Conservation (phyloP, 2,329 filamentous ascomycete species). For the Colletotrichum sp. region DNA sequence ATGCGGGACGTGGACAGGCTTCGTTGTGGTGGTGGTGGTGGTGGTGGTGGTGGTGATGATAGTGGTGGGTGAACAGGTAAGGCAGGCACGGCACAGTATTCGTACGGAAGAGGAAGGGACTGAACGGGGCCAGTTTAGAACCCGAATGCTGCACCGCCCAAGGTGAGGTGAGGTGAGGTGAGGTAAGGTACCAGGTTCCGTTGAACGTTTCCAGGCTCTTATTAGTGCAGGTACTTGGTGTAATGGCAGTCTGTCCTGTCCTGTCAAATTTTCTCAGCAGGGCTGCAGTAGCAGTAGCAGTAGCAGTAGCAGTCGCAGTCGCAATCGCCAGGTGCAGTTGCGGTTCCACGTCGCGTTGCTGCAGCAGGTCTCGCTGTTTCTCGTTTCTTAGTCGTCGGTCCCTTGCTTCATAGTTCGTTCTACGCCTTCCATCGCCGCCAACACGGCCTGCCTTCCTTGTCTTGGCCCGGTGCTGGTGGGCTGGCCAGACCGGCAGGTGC, state of each 20-base stretch:
- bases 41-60: not conserved
- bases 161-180: not conserved
- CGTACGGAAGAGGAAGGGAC: not conserved
- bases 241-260: not conserved
- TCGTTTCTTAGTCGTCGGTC: constrained; percentile 1
- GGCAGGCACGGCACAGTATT: not conserved
- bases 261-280: not conserved
- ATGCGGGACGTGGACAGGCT: no score
- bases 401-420: not conserved
- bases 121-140: not conserved
- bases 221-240: not conserved
- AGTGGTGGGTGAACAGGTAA: not conserved
- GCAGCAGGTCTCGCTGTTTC: constrained; percentile 2
- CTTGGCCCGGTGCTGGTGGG: not conserved
- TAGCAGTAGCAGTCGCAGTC: not conserved
- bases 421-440: not conserved
- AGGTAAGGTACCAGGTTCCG: not conserved
- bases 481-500: not conserved
- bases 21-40: no score
- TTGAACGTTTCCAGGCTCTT: not conserved
- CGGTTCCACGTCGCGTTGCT: not conserved
- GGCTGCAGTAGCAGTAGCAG: constrained; percentile 2
- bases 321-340: not conserved
- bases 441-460: not conserved
- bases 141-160: not conserved